Conservation (phyloP, 306 rosid genomes). For the Trifolium subterraneum region DNA sequence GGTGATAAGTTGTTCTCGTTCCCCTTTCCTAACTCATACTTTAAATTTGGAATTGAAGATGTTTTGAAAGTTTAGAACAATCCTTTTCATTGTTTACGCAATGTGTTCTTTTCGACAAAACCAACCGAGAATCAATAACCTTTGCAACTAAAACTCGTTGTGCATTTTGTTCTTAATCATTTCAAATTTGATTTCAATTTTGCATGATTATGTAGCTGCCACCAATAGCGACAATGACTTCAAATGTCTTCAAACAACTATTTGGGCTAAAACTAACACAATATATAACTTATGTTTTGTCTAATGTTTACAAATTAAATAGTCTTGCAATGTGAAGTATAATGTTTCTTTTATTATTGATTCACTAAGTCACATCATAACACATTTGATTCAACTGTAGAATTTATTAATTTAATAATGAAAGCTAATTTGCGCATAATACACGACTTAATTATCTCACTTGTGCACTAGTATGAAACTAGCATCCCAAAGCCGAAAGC, state of each 20-base stretch:
- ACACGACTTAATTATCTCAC: too few relatives aligned
- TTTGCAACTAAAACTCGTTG: conserved; percentile 34
- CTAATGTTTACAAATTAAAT: too few relatives aligned
- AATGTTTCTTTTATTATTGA: too few relatives aligned
- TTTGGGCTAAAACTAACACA: not conserved
- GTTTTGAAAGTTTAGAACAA: conserved; percentile 48
- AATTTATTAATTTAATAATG: too few relatives aligned
- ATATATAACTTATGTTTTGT: not conserved
- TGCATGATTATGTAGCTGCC: conserved; percentile 47
- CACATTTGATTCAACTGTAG: too few relatives aligned
- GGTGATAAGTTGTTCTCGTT: conserved; percentile 50
- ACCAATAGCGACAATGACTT: conserved; percentile 40
- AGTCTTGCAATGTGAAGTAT: not conserved
- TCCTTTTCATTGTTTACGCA: conserved; percentile 38
- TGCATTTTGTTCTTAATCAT: conserved; percentile 30
- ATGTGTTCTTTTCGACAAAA: conserved; percentile 34
- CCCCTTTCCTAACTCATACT: conserved; percentile 40
- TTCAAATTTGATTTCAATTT: conserved; percentile 44
- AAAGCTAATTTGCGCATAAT: too few relatives aligned
- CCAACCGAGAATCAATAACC: conserved; percentile 35
- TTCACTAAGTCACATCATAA: too few relatives aligned
- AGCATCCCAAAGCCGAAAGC: too few relatives aligned
- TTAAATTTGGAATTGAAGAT: conserved; percentile 41
- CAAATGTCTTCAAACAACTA: conserved; percentile 15
- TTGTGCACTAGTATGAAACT: too few relatives aligned